Conservation (phyloP, 805 yeast species). For the Ogataea parapolymorpha region DNA sequence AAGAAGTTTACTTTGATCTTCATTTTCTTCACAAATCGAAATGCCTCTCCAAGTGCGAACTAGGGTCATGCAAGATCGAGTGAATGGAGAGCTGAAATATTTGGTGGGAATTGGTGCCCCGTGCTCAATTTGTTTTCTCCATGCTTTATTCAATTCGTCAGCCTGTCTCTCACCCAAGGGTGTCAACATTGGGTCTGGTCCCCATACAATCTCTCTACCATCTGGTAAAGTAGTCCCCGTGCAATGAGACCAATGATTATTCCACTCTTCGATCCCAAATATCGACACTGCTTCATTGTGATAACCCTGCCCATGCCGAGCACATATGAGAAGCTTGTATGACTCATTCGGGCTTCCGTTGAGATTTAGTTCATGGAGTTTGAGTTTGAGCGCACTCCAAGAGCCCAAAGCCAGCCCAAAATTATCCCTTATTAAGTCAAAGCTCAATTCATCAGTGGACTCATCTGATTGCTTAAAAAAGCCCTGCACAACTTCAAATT, state of each 20-base stretch:
- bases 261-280: slow-evolving; percentile 59
- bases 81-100: slow-evolving; percentile 61
- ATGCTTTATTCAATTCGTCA: slow-evolving; percentile 40
- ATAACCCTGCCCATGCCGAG: slow-evolving; percentile 70
- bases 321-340: slow-evolving; percentile 50
- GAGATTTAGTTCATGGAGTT: slow-evolving; percentile 30
- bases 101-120: slow-evolving; percentile 55
- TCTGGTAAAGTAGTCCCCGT: slow-evolving; percentile 40
- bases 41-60: slow-evolving; percentile 48
- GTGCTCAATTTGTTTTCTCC: slow-evolving; percentile 40
- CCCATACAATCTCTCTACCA: slow-evolving; percentile 49
- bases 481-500: slow-evolving; percentile 46
- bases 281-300: slow-evolving; percentile 55
- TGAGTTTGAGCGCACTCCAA: slow-evolving; percentile 39
- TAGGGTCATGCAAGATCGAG: slow-evolving; percentile 58
- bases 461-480: slow-evolving; percentile 47
- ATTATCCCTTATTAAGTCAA: slow-evolving; percentile 40
- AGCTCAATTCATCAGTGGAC: slow-evolving; percentile 43
- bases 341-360: slow-evolving; percentile 36
- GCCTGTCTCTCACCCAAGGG: slow-evolving; percentile 56
- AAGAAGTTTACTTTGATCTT: slow-evolving; percentile 17
- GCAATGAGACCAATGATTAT: slow-evolving; percentile 47
- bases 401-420: slow-evolving; percentile 41
- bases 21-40: slow-evolving; percentile 26
- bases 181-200: slow-evolving; percentile 60